phyloP scores from a whole-genome alignment of 2,329 filamentous ascomycete genomes.

The Arthrocladium fulminans region DNA sequence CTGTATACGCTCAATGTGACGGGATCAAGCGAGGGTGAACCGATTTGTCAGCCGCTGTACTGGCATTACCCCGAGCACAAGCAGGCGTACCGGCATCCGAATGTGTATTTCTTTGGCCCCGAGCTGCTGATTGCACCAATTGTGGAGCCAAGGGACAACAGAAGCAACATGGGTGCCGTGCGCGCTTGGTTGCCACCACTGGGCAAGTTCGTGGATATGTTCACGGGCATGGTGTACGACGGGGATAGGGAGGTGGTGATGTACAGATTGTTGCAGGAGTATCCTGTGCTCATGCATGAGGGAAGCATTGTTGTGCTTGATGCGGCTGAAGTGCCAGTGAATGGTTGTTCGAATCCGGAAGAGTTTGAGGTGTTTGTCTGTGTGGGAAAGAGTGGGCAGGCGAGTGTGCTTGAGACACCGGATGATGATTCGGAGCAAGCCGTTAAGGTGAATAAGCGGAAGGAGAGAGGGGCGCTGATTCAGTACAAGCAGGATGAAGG shows the following conservation, averaged over 20 bases:
- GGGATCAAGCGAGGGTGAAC: slow-evolving; percentile 38
- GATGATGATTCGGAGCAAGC: slow-evolving; percentile 17
- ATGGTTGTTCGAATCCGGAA: slow-evolving; percentile 42
- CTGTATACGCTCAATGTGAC: slow-evolving; percentile 50
- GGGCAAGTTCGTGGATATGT: slow-evolving; percentile 48
- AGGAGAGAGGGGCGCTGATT: slow-evolving; percentile 24
- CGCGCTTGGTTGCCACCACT: slow-evolving; percentile 49
- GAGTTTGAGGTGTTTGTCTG: slow-evolving; percentile 43
- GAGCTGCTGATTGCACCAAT: slow-evolving; percentile 51
- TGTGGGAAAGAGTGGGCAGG: slow-evolving; percentile 32
- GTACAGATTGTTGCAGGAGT: slow-evolving; percentile 41
- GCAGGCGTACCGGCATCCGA: slow-evolving; percentile 48
- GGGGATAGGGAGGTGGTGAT: slow-evolving; percentile 46
- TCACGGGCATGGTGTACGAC: slow-evolving; percentile 50
- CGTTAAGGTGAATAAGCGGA: slow-evolving; percentile 12
- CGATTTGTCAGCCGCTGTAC: slow-evolving; percentile 54
- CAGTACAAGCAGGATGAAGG: slow-evolving; percentile 19
- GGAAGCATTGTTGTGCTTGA: slow-evolving; percentile 54
- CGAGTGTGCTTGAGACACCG: slow-evolving; percentile 43
- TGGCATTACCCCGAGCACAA: slow-evolving; percentile 48
- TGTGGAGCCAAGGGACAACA: slow-evolving; percentile 41
- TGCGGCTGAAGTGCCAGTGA: slow-evolving; percentile 31
- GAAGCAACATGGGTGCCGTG: slow-evolving; percentile 40
- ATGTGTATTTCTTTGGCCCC: slow-evolving; percentile 52
- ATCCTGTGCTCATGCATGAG: slow-evolving; percentile 48